Conservation (phyloP, 78 protist species). For the Dictyostelium discoideum region DNA sequence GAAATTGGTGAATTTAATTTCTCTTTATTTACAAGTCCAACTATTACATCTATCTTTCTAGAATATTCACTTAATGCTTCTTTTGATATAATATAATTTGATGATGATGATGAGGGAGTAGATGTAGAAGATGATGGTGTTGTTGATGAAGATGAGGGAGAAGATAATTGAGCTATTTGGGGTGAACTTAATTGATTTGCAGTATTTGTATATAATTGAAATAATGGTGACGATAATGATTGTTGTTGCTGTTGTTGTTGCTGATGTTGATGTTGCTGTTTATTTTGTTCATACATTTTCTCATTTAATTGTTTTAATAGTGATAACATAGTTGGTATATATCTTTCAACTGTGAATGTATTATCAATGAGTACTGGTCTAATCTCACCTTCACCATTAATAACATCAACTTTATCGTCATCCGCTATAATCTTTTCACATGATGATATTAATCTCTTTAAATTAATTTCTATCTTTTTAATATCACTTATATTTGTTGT, state of each 20-base stretch:
- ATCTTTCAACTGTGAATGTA: conserved; percentile 47
- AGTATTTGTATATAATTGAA: background rate
- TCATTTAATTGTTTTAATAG: conserved; percentile 34
- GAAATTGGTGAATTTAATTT: conserved; percentile 61
- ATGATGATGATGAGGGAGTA: background rate
- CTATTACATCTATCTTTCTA: conserved; percentile 56
- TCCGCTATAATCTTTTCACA: conserved; percentile 48
- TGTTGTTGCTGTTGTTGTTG: background rate
- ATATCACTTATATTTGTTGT: background rate
- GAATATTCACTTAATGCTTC: conserved; percentile 56
- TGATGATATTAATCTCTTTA: conserved; percentile 46
- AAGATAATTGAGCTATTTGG: background rate
- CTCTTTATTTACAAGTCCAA: conserved; percentile 50
- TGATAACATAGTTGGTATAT: conserved; percentile 42
- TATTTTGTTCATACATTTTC: background rate
- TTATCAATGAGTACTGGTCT: background rate
- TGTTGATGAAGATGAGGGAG: background rate
- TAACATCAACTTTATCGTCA: background rate
- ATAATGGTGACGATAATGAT: background rate
- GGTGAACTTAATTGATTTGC: background rate
- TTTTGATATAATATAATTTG: background rate
- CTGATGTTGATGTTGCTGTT: background rate
- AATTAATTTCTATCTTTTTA: conserved; percentile 28
- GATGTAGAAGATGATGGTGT: background rate
- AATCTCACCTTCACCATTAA: background rate